These are phyloP conservation scores for Lactifluus rugatus DNA, from an alignment of 768 basidiomycete genomes.

Conservation along the genomic window DNA sequence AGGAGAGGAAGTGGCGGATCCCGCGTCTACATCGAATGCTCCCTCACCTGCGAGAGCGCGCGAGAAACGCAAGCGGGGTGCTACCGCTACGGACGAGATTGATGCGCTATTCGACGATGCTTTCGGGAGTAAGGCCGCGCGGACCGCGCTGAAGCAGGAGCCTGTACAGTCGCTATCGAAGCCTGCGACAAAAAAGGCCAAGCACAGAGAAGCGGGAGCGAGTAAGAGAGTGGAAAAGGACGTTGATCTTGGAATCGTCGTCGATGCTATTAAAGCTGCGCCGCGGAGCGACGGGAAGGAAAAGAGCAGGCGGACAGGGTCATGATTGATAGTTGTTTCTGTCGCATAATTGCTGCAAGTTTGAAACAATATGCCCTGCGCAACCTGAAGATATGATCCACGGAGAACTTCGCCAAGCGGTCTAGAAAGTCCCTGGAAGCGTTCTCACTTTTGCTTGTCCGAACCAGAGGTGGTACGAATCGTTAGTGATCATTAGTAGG, in stretches of 20 bases:
- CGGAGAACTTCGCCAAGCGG: too few species aligned
- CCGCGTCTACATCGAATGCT: neutral
- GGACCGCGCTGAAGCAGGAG: constrained; percentile 33
- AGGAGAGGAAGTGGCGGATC: neutral
- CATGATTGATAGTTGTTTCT: neutral
- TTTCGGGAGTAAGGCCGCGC: constrained; percentile 51
- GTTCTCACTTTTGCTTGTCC: too few species aligned
- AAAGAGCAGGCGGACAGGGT: constrained; percentile 26
- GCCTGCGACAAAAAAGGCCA: neutral
- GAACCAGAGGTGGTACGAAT: too few species aligned
- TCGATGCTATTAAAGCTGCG: constrained; percentile 51
- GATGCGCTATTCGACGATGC: constrained; percentile 57
- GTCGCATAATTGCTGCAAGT: too few species aligned
- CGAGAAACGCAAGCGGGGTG: constrained; percentile 41
- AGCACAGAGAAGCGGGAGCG: neutral
- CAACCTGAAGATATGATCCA: neutral
- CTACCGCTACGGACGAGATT: constrained; percentile 54
- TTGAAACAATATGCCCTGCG: neutral
- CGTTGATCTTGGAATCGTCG: constrained; percentile 38
- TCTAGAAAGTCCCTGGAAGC: too few species aligned
- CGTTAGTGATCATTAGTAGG: too few species aligned
- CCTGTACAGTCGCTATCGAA: neutral
- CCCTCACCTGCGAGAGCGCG: constrained; percentile 2
- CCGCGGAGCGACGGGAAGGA: constrained; percentile 37
- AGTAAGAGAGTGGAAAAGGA: neutral